Base-by-base conservation (phyloP, 2,329 filamentous ascomycete genomes). In the Calonectria honghensis region DNA sequence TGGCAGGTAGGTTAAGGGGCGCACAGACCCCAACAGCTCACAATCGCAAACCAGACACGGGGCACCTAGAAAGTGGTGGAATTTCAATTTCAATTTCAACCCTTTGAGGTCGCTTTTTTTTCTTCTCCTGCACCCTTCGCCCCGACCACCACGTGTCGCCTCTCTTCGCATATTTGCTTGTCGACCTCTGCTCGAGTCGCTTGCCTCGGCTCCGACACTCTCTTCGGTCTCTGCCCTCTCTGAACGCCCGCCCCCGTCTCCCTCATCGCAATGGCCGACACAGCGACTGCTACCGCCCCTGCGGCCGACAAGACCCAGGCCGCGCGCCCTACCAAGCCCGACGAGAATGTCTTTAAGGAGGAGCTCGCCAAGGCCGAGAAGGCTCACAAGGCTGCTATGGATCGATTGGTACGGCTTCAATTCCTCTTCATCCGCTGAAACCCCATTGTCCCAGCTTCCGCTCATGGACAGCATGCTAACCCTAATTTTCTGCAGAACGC, bases 281-380 rank as follows among this genome's bases (percentile, higher is more conserved):
- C 87, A 72, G 84, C 86, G 75, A 83, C 88, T 63, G 84, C 89
- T 71, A 84, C 88, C 75, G 85, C 87, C 78, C 79, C 83, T 76
- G 86, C 85, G 79, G 86, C 85, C 72, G 84, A 87, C 76, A 83
- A 84, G 78, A 75, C 79, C 67, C 68, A 84, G 73, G 85, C 86
- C 77, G 83, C 87, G 82, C 95, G 93, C 87, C 96, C 96, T 69
- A 91, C 94, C 86, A 95, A 94, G 90, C 97, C 97, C 61, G 95
- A 98, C 85, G 94, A 97, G 88, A 94, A 93, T 78, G 88, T 90
- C 80, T 99, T 93, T 90, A 96, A 98, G 88, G 91, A 93, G 84
- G 90, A 91, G 77, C 90, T 98, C 75, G 93, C 92, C 66, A 92
- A 94, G 87, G 94, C 94, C 32, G 95, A 98, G 87, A 98, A 98